Base-by-base conservation (phyloP, 1,284 basidiomycete species). In the Irpex lacteus region DNA sequence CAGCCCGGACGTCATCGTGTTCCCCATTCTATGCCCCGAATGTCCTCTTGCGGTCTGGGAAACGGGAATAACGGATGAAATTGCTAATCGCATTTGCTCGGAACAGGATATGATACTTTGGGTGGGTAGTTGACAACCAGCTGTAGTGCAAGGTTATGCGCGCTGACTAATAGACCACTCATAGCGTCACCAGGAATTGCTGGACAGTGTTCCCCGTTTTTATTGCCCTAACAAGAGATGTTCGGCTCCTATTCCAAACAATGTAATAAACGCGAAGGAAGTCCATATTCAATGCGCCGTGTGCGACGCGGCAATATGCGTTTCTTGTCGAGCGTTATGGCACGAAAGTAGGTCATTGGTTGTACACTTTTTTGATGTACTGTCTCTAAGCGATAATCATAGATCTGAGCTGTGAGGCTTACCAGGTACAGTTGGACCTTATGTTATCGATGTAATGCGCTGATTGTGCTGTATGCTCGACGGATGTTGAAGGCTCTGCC, bases 201-300 rank as follows among this genome's bases (percentile, higher is more conserved):
- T 80, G 5, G 77, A 79, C 59, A 77, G 76, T 1, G 62, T 76
- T 8, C 78, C 78, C 19, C 71, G 73, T 15, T 67, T 76, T 21
- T 80, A 78, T 62, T 80, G 79, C 63, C 79, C 79, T 0, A 79
- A 80, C 58, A 74, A 74, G 1, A 71, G 73, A 59, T 80, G 78
- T 62, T 80, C 79, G 2, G 72, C 72, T 1, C 69, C 77, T 2
- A 73, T 80, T 11, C 74, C 78, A 63, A 65, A 26, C 26, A 26
- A 73, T n/a, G 73, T 77, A 37, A 77, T 78, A 56, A 75, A 78
- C 56, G 65, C 68, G 5, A 73, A 77, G 0, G 72, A 77, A 21
- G 75, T 76, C 9, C 72, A 76, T 63, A 77, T 77, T 0, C 44
- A 68, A 0, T 80, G 79, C 63, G 77, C 78, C 0, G 72, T 71